Evolutionary conservation across 208 protist genomes (phyloP), one percentile per base, ranked within the genome.

Genomic region (Porcisia deanei): DNA sequence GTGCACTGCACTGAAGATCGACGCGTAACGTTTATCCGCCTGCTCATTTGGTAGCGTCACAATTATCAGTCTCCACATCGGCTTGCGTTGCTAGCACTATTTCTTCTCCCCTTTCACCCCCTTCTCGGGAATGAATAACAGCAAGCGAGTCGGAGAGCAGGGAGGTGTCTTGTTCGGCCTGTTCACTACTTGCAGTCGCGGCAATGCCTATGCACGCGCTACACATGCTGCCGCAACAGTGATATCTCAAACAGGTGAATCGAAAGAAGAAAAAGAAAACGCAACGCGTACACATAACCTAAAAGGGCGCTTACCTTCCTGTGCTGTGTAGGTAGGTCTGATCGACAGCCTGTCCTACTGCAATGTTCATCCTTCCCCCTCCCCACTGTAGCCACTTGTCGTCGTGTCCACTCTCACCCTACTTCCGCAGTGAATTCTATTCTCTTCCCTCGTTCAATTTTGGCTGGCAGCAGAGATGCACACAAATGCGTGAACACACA

Each of bases 61-160:
- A 20, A 1, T 39, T 65, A 5, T 41, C 43, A 10, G 60, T 9
- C 4, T 4, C 20, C 18, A 25, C 5, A 43, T 43, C 34, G 14
- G 60, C 43, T 41, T 14, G 60, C 60, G n/a, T 65, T 65, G 39
- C 58, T 18, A 43, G 14, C 43, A 18, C 53, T 53, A 41, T 8
- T 54, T 12, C 14, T 41, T 37, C 30, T 60, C 25, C 25, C 25
- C 25, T 60, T n/a, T n/a, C 30, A 30, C 30, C 30, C 22, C 4
- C 25, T 25, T n/a, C 4, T 12, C 4, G 16, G 20, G 20, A 49
- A 57, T 7, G 54, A 43, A 20, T 57, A 9, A 30, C 30, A 37
- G 66, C 7, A n/a, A 71, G 1, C 71, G 43, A 77, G 43, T 64
- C 41, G 69, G 20, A 63, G 25, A 71, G 5, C 71, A 1, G 71